Evolutionary conservation across 2,329 filamentous ascomycete genomes (phyloP).

Genomic region (Ceratocystis colombiana): DNA sequence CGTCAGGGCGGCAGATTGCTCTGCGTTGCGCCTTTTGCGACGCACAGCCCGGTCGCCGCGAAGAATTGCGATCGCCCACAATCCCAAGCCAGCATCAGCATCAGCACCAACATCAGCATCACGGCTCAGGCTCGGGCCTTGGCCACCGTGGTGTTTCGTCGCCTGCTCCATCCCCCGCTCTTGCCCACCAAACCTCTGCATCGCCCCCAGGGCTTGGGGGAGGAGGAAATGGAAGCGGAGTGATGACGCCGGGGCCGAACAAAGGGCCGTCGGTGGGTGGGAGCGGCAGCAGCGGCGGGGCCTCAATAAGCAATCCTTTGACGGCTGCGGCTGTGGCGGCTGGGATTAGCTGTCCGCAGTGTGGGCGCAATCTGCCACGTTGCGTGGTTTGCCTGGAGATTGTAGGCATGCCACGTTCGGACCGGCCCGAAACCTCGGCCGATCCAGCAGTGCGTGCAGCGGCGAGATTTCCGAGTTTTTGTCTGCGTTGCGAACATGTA

Average conservation of each 20-base stretch:
- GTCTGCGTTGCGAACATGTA: conserved; percentile 57
- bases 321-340: conserved; percentile 48
- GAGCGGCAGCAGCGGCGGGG: conserved; percentile 27
- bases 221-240: not conserved
- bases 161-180: conserved; percentile 6
- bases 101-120: conserved; percentile 23
- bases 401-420: conserved; percentile 53
- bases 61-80: conserved; percentile 32
- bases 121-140: conserved; percentile 3
- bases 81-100: conserved; percentile 28
- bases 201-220: conserved; percentile 11
- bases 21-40: conserved; percentile 71
- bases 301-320: conserved; percentile 41
- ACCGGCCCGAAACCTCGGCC: conserved; percentile 44
- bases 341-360: conserved; percentile 56
- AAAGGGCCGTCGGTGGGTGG: conserved; percentile 15
- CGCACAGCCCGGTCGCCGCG: conserved; percentile 38
- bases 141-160: conserved; percentile 7
- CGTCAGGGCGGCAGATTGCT: conserved; percentile 58
- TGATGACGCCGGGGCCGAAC: not conserved
- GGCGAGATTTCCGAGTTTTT: conserved; percentile 57
- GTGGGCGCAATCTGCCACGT: conserved; percentile 55
- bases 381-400: conserved; percentile 59
- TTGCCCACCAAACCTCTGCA: conserved; percentile 7
- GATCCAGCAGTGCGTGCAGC: conserved; percentile 41